Base-by-base conservation (phyloP, 2,329 filamentous ascomycete genomes). In the Helicocarpus griseus region DNA sequence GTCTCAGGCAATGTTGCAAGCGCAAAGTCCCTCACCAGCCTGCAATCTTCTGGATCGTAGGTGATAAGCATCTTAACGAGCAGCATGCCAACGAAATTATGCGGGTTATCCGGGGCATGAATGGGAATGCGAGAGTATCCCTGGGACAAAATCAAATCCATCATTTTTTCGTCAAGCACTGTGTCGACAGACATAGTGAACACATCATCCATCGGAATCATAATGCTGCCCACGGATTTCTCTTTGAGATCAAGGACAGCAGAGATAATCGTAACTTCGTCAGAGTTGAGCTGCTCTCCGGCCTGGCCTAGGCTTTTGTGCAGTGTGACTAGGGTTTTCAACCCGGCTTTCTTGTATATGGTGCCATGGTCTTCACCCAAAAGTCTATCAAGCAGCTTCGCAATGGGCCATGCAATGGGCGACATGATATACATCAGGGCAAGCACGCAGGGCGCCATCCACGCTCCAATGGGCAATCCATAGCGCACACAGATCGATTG, bases 51-150 rank as follows among this genome's bases (percentile, higher is more conserved):
- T 0, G 93, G 93, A 58, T 98, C 93, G 66, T 98, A 98, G 0
- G 93, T 97, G 63, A 98, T 98, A 55, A 98, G 80, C 64, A 97
- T 97, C 75, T 98, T 98, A 67, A 98, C 93, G 8, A 98, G 75
- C 5, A 98, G 80, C 91, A 98, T 98, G 57, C 93, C 93, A 28
- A 97, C 85, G 69, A 96, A 98, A 66, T 98, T 91, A 52, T 81
- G 80, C 1, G 80, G 76, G 62, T 90, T 94, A 53, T 89, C 86
- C 0, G 89, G 83, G 36, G 89, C 84, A 64, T 96, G 87, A 53
- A 98, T 95, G 2, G 93, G 93, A 58, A 98, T 97, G 54, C 93
- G 80, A 11, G 93, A 97, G 69, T 97, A 98, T 43, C 93, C 93
- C 45, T 90, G 89, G 1, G 88, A 89, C 6, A 97, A 77, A 52